A percentile compares a stretch with the other conserved stretches of the same genome.
Evolutionary conservation across 306 rosid species (phyloP).

Genomic region (Hylodesmum podocarpum): DNA sequence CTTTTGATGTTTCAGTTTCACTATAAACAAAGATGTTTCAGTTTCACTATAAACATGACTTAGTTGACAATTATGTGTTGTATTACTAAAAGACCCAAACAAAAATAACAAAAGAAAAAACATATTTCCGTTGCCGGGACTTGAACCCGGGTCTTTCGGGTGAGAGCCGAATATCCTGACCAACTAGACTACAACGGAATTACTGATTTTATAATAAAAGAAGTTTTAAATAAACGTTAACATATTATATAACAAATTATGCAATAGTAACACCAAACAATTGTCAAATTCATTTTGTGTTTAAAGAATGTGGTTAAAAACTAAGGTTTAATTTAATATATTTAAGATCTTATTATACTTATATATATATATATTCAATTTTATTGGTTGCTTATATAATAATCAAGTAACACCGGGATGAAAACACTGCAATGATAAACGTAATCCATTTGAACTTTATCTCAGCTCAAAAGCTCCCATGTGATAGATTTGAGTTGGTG

Average conservation of each 20-base stretch:
- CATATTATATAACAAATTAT: no score
- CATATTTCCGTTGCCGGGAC: constrained; percentile 32
- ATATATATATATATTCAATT: no score
- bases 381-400: background rate
- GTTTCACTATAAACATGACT: background rate
- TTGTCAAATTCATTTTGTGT: no score
- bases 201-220: background rate
- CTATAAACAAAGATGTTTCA: background rate
- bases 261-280: no score
- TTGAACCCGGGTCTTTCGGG: constrained; percentile 54
- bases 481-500: background rate
- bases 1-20: background rate
- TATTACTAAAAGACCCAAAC: background rate
- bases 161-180: constrained; percentile 56
- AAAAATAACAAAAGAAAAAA: background rate
- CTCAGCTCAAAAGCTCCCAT: background rate
- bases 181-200: constrained; percentile 50
- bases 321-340: background rate
- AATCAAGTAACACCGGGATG: background rate
- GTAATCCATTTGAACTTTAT: background rate
- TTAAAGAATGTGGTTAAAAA: background rate
- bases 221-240: no score
- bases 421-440: background rate
- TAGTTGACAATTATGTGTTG: background rate
- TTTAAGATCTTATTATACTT: background rate